Conservation (phyloP, 2,329 filamentous ascomycete species). For the Coccinonectria pachysandricola region DNA sequence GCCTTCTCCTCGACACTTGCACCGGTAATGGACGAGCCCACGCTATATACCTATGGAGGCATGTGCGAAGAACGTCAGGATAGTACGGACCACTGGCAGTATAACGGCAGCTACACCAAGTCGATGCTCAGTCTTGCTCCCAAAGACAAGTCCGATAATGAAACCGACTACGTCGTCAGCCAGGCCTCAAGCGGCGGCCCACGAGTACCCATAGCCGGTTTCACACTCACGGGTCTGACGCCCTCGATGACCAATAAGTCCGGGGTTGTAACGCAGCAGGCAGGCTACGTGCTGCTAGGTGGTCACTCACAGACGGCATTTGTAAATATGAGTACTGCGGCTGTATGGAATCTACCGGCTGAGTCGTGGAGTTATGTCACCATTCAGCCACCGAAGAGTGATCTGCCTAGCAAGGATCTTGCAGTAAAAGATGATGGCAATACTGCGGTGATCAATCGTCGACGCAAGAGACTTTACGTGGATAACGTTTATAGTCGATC, state of each 20-base stretch:
- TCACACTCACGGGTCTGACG: constrained; percentile 65
- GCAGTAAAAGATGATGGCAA: constrained; percentile 28
- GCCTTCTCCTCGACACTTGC: constrained; percentile 56
- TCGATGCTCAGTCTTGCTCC: constrained; percentile 61
- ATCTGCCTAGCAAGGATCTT: constrained; percentile 42
- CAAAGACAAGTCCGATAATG: constrained; percentile 14
- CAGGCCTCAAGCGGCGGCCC: constrained; percentile 41
- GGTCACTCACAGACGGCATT: constrained; percentile 78
- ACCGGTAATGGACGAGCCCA: constrained; percentile 41
- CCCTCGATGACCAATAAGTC: constrained; percentile 61
- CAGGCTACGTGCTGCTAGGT: constrained; percentile 71
- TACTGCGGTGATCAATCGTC: constrained; percentile 2
- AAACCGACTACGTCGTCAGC: constrained; percentile 25
- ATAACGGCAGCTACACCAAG: constrained; percentile 67
- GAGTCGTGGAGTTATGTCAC: constrained; percentile 76
- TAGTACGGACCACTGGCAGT: constrained; percentile 47
- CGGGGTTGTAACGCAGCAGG: constrained; percentile 58
- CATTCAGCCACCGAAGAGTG: constrained; percentile 37
- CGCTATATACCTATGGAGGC: constrained; percentile 72
- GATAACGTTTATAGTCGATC: constrained; percentile 64
- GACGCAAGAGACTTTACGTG: constrained; percentile 16
- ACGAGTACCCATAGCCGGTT: constrained; percentile 75
- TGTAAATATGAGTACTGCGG: constrained; percentile 88
- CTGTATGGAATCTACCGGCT: constrained; percentile 77
- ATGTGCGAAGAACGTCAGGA: constrained; percentile 61